Evolutionary conservation across 768 basidiomycete genomes (phyloP).

Genomic region (Boletus vinaceobasis): DNA sequence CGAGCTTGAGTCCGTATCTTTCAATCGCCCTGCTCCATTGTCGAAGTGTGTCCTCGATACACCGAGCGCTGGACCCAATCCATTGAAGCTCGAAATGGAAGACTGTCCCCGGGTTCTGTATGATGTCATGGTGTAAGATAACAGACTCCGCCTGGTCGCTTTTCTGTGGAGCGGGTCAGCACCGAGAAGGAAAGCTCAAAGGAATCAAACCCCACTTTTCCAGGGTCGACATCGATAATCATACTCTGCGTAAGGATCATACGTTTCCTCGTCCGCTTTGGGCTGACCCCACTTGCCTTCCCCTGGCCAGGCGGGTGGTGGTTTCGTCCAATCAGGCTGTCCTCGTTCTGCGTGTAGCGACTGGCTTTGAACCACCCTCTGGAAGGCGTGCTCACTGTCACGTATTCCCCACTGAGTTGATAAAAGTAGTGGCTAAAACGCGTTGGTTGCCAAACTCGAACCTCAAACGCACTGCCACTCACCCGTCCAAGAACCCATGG

Average conservation of each 20-base stretch:
- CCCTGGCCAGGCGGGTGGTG: conserved; percentile 37
- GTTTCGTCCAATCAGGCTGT: conserved; percentile 33
- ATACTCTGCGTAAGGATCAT: conserved; percentile 84
- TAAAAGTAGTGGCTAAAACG: conserved; percentile 80
- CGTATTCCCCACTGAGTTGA: conserved; percentile 73
- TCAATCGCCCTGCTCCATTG: conserved; percentile 82
- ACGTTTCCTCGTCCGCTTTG: conserved; percentile 52
- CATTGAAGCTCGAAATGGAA: conserved; percentile 98
- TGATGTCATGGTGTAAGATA: conserved; percentile 88
- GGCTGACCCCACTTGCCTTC: conserved; percentile 36
- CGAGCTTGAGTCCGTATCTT: conserved; percentile 84
- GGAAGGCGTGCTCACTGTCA: conserved; percentile 61
- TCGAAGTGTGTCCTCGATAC: conserved; percentile 84
- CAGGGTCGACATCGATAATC: conserved; percentile 82
- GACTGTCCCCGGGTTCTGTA: conserved; percentile 91
- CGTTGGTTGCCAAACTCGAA: conserved; percentile 3
- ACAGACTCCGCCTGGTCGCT: conserved; percentile 88
- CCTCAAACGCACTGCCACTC: conserved; percentile 21
- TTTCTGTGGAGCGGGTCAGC: conserved; percentile 43
- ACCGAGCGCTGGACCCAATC: conserved; percentile 91
- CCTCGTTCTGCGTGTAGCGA: conserved; percentile 43
- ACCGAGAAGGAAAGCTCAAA: not conserved
- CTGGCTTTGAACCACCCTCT: conserved; percentile 63
- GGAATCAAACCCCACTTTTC: conserved; percentile 49
- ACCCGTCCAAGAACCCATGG: conserved; percentile 90